phyloP scores from a whole-genome alignment of 164 flowering plant species.

The Aristolochia contorta region DNA sequence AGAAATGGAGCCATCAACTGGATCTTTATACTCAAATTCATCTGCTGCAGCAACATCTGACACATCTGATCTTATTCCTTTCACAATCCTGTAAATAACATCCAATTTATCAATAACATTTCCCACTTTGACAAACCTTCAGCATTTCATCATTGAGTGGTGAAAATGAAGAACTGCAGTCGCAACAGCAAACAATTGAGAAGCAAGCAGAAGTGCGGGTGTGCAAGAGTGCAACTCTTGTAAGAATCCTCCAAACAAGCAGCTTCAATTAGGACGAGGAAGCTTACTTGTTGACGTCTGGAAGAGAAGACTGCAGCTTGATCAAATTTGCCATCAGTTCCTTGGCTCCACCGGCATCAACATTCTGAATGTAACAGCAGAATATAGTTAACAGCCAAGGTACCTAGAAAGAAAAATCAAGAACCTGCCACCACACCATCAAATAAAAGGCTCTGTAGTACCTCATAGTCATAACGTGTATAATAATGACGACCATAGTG shows the following conservation, averaged over 20 bases:
- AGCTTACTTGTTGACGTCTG: constrained; percentile 74
- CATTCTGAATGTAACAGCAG: constrained; percentile 53
- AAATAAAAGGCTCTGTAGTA: constrained; percentile 14
- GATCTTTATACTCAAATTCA: constrained; percentile 98
- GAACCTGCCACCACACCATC: neutral
- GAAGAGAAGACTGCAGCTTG: constrained; percentile 68
- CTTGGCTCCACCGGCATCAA: constrained; percentile 91
- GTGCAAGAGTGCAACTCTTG: too few relatives aligned
- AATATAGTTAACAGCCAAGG: constrained; percentile 10
- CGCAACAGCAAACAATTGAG: too few relatives aligned
- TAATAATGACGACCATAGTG: constrained; percentile 92
- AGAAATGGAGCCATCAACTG: constrained; percentile 94
- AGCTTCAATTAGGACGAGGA: neutral
- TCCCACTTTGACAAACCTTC: neutral
- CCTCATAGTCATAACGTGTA: constrained; percentile 97
- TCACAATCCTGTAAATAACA: constrained; percentile 44
- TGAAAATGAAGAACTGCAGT: too few relatives aligned
- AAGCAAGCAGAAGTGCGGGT: too few relatives aligned
- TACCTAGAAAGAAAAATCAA: neutral
- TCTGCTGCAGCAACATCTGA: constrained; percentile 62
- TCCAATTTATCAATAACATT: neutral
- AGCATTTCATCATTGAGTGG: too few relatives aligned
- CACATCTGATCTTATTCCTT: constrained; percentile 65
- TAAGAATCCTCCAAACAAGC: neutral
- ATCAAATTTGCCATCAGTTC: constrained; percentile 85